Percentiles rank a stretch among this genome's conserved stretches.
Evolutionary conservation across 2,329 filamentous ascomycete species (phyloP).

Genomic region (Aspergillus vadensis): DNA sequence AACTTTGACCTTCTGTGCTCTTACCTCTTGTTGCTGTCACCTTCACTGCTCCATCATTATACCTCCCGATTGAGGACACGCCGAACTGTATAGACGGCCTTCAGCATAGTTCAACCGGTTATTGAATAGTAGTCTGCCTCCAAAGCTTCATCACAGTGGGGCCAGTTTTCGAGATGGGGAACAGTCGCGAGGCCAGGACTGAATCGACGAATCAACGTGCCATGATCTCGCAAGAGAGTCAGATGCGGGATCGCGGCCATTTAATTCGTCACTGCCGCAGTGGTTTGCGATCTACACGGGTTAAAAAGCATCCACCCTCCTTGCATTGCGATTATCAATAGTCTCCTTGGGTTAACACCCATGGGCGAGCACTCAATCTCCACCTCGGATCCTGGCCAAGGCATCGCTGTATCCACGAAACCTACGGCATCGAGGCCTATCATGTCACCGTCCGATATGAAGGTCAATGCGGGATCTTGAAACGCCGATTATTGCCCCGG

Average conservation of each 20-base stretch:
- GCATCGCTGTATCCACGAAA: neutral
- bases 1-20: neutral
- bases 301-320: constrained; percentile 32
- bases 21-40: neutral
- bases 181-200: constrained; percentile 23
- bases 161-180: constrained; percentile 36
- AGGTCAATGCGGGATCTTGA: no score
- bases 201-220: constrained; percentile 36
- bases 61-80: constrained; percentile 15
- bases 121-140: constrained; percentile 5
- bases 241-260: constrained; percentile 24
- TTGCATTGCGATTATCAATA: constrained; percentile 39
- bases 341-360: constrained; percentile 16
- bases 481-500: no score
- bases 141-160: neutral
- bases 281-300: constrained; percentile 36
- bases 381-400: neutral
- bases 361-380: neutral
- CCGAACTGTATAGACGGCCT: constrained; percentile 24
- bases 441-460: neutral
- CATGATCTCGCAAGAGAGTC: constrained; percentile 20
- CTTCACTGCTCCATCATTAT: constrained; percentile 2
- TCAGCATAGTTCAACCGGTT: constrained; percentile 26
- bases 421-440: neutral
- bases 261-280: constrained; percentile 41